phyloP scores from a whole-genome alignment of 2,329 filamentous ascomycete genomes.

The Tolypocladium inflatum region DNA sequence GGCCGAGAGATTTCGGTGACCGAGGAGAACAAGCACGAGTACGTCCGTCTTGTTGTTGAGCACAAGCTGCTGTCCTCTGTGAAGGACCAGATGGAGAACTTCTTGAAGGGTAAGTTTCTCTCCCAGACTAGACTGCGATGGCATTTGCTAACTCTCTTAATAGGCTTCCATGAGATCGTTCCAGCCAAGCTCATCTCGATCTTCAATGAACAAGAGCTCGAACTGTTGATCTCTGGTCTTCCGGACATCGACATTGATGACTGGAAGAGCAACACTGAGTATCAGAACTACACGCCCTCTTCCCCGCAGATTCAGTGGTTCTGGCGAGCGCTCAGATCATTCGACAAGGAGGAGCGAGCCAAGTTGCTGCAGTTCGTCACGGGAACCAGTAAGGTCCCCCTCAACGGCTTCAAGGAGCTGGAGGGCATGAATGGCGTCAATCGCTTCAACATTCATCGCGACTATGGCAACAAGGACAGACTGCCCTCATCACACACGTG shows the following conservation, averaged over 20 bases:
- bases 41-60: constrained; percentile 88
- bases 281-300: constrained; percentile 91
- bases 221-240: constrained; percentile 90
- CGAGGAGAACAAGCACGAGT: constrained; percentile 97
- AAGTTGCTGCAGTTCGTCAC: constrained; percentile 98
- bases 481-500: constrained; percentile 95
- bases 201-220: constrained; percentile 97
- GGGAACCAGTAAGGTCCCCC: constrained; percentile 92
- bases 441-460: constrained; percentile 96
- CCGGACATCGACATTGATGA: constrained; percentile 97
- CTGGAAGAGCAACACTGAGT: constrained; percentile 98
- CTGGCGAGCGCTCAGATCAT: constrained; percentile 94
- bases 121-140: neutral
- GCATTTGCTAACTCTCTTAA: constrained; percentile 1
- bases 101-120: constrained; percentile 60
- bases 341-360: constrained; percentile 97
- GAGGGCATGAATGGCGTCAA: constrained; percentile 99
- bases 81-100: constrained; percentile 86
- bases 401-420: constrained; percentile 97
- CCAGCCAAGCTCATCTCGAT: constrained; percentile 89
- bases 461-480: constrained; percentile 93
- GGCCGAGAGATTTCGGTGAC: constrained; percentile 90
- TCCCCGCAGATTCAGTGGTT: constrained; percentile 99
- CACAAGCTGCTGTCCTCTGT: constrained; percentile 88
- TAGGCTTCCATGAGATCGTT: constrained; percentile 96